Percentiles rank a stretch among this genome's conserved stretches.
phyloP scores from a whole-genome alignment of 306 rosid species.

The Argentina anserina region DNA sequence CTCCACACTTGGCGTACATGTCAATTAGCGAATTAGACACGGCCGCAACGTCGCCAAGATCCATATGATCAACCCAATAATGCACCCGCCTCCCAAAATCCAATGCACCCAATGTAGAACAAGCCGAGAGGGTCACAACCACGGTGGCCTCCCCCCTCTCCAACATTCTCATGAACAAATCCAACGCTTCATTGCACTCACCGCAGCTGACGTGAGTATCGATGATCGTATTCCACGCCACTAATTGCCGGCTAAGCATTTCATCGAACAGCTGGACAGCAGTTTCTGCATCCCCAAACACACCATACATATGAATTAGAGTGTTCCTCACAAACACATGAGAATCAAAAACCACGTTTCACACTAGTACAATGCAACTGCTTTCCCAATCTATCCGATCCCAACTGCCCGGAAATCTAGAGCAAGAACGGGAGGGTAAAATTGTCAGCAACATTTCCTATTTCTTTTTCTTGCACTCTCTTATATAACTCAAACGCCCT shows the following conservation, averaged over 20 bases:
- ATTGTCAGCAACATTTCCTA: conserved; percentile 36
- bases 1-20: conserved; percentile 83
- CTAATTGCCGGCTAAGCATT: conserved; percentile 50
- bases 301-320: conserved; percentile 65
- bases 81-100: conserved; percentile 68
- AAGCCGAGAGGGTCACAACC: conserved; percentile 60
- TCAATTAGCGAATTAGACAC: conserved; percentile 58
- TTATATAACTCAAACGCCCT: conserved; percentile 44
- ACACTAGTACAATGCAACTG: conserved; percentile 47
- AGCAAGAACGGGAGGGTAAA: conserved; percentile 67
- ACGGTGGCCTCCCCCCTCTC: conserved; percentile 46
- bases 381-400: conserved; percentile 40
- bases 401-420: conserved; percentile 43
- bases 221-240: conserved; percentile 69
- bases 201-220: conserved; percentile 42
- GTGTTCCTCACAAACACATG: conserved; percentile 66
- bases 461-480: conserved; percentile 46
- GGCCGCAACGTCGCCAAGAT: conserved; percentile 18
- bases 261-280: conserved; percentile 63
- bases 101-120: conserved; percentile 52
- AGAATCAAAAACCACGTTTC: conserved; percentile 48
- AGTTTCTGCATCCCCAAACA: conserved; percentile 33
- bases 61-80: conserved; percentile 24
- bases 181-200: conserved; percentile 42
- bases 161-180: conserved; percentile 49